Base-by-base conservation (phyloP, 352 stramenopile species). In the Globisporangium barbulae region DNA sequence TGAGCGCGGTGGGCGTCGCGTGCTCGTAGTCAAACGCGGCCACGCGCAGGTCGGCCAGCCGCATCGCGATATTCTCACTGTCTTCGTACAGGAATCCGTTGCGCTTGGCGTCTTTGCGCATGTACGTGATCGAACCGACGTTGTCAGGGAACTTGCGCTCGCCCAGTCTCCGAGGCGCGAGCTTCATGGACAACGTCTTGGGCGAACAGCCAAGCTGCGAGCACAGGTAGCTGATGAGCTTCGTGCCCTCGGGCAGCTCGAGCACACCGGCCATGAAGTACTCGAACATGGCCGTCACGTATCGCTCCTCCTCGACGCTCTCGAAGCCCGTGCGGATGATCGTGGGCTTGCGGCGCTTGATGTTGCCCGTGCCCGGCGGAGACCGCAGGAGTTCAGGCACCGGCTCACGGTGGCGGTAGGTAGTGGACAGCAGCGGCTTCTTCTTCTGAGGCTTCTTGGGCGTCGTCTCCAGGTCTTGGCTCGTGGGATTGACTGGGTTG, bases 241-340 rank as follows among this genome's bases (percentile, higher is more conserved):
- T 75, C n/a, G 77, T 88, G 9, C 73, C 76, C n/a, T 88, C 75
- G 19, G 68, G 59, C 15, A 91, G 42, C 13, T 79, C 75, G 31
- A 91, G 67, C 56, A 70, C 53, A 22, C 82, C 82, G n/a, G 74
- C 75, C 55, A 77, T 75, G 41, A 91, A 91, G 58, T 73, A 88
- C 67, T 91, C 78, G 59, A 88, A 74, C 44, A 91, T 71, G 8
- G 75, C 68, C 1, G 61, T 81, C 33, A 83, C 76, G 60, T 83
- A 88, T 53, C 75, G 63, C 55, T 89, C 80, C 67, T 91, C 82
- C 65, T 91, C 75, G 5, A 61, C 66, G 1, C 76, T 83, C 42
- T 89, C 79, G 55, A 91, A 91, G 39, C 82, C 82, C 67, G 82
- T 91, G 58, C 82, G 82, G 57, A 91, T 89, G 69, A 91, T 91